phyloP scores from a whole-genome alignment of 2,329 filamentous ascomycete species.

The Cordyceps javanica region DNA sequence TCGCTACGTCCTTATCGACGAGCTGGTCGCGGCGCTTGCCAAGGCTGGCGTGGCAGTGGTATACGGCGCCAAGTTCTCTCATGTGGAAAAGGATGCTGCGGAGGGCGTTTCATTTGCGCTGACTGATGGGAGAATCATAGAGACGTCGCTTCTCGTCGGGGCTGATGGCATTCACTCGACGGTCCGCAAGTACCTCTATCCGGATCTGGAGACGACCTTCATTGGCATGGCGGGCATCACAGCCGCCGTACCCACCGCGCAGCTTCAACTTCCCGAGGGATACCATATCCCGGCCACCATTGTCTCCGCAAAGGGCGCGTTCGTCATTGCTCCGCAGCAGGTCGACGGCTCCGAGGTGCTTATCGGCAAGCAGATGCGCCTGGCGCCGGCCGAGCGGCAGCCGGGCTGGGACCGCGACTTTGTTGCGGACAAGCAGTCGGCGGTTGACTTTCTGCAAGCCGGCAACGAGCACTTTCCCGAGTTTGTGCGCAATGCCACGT shows the following conservation, averaged over 20 bases:
- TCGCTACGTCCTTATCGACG: slow-evolving; percentile 43
- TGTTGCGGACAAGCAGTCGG: slow-evolving; percentile 31
- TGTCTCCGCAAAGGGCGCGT: slow-evolving; percentile 38
- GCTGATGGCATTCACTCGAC: slow-evolving; percentile 55
- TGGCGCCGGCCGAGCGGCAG: slow-evolving; percentile 27
- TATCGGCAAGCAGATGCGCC: slow-evolving; percentile 38
- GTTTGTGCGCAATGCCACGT: slow-evolving; percentile 29
- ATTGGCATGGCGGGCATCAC: slow-evolving; percentile 39
- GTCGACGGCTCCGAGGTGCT: slow-evolving; percentile 42
- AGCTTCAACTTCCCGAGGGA: slow-evolving; percentile 28
- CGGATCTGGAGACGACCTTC: slow-evolving; percentile 42
- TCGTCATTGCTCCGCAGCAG: slow-evolving; percentile 44
- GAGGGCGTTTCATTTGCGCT: slow-evolving; percentile 40
- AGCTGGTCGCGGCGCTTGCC: slow-evolving; percentile 36
- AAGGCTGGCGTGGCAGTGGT: slow-evolving; percentile 35
- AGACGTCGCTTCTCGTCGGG: slow-evolving; percentile 43
- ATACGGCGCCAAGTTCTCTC: slow-evolving; percentile 42
- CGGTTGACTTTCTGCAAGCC: slow-evolving; percentile 27
- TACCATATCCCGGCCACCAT: slow-evolving; percentile 38
- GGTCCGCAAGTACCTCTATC: slow-evolving; percentile 45
- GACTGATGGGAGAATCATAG: slow-evolving; percentile 34
- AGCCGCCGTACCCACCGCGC: slow-evolving; percentile 27
- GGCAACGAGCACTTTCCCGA: slow-evolving; percentile 31
- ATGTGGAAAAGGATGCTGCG: slow-evolving; percentile 34
- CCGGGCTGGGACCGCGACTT: slow-evolving; percentile 36